A percentile compares a stretch with the other conserved stretches of the same genome.
phyloP scores from a whole-genome alignment of 2,329 filamentous ascomycete genomes.

The Purpureocillium takamizusanense region DNA sequence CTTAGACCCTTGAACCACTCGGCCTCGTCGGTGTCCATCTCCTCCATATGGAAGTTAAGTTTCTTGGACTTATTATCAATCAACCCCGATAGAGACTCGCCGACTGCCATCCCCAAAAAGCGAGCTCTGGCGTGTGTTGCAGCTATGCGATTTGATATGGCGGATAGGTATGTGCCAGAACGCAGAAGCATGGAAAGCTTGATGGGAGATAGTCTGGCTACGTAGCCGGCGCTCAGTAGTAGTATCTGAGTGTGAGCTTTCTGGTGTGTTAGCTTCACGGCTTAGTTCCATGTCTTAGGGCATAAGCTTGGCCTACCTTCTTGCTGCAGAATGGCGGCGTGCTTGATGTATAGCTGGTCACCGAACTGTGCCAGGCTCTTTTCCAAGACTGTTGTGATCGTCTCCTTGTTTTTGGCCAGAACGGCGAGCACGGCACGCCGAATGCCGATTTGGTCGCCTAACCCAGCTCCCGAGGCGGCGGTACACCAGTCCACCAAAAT shows the following conservation, averaged over 20 bases:
- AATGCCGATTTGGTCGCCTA: constrained; percentile 55
- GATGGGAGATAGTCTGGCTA: constrained; percentile 56
- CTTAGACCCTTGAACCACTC: constrained; percentile 64
- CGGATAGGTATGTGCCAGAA: constrained; percentile 63
- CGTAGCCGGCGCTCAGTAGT: constrained; percentile 67
- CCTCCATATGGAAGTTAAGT: constrained; percentile 78
- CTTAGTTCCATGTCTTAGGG: neutral
- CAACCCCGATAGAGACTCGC: constrained; percentile 59
- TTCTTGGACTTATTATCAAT: constrained; percentile 59
- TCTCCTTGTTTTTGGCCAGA: constrained; percentile 41
- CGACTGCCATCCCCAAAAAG: constrained; percentile 82
- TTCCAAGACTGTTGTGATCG: constrained; percentile 50
- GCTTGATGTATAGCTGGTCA: constrained; percentile 78
- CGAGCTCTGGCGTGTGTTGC: constrained; percentile 66
- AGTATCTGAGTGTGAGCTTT: constrained; percentile 71
- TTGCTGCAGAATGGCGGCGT: constrained; percentile 78
- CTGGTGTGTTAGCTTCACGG: neutral
- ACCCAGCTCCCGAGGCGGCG: constrained; percentile 52
- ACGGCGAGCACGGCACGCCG: constrained; percentile 56
- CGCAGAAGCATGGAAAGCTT: constrained; percentile 61
- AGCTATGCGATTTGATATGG: constrained; percentile 77
- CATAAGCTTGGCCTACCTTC: constrained; percentile 49
- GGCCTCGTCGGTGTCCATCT: constrained; percentile 64
- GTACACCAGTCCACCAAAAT: constrained; percentile 58
- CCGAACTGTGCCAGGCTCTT: constrained; percentile 68